Conservation (phyloP, 768 basidiomycete genomes). For the Kwoniella sp. region DNA sequence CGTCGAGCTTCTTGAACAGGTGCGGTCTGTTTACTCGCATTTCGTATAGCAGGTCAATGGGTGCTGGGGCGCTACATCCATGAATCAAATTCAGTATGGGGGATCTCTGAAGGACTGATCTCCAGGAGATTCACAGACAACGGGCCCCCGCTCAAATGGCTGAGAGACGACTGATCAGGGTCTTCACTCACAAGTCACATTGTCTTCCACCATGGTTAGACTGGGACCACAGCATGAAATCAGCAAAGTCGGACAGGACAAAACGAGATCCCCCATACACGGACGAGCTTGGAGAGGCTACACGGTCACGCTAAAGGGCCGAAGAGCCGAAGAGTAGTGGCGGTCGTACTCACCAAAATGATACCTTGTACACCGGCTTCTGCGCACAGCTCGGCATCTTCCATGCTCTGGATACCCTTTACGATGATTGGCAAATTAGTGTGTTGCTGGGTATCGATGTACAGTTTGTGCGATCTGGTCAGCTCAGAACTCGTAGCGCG, state of each 20-base stretch:
- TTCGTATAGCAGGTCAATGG: slow-evolving; percentile 68
- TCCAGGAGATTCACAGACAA: no score
- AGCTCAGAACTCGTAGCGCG: no score
- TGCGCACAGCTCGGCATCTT: slow-evolving; percentile 81
- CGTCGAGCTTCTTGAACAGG: slow-evolving; percentile 58
- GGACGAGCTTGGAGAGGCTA: no score
- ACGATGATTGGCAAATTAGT: slow-evolving; percentile 60
- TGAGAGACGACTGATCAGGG: no score
- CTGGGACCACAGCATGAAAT: slow-evolving; percentile 11
- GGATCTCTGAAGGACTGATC: no score
- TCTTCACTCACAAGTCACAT: slow-evolving; percentile 55
- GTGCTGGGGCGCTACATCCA: slow-evolving; percentile 39
- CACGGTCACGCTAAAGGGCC: no score
- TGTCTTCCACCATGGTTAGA: slow-evolving; percentile 85
- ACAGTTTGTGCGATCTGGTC: no score
- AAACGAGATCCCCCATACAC: no score
- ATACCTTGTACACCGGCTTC: slow-evolving; percentile 88
- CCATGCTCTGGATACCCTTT: slow-evolving; percentile 59
- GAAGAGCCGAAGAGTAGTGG: no score
- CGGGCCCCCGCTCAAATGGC: no score
- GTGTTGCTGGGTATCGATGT: no score
- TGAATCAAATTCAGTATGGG: background rate
- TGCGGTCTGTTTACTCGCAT: slow-evolving; percentile 75
- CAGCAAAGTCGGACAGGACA: background rate
- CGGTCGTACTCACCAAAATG: slow-evolving; percentile 61